Base-by-base conservation (phyloP, 2,329 filamentous ascomycete genomes). In the Aureobasidium zeae region DNA sequence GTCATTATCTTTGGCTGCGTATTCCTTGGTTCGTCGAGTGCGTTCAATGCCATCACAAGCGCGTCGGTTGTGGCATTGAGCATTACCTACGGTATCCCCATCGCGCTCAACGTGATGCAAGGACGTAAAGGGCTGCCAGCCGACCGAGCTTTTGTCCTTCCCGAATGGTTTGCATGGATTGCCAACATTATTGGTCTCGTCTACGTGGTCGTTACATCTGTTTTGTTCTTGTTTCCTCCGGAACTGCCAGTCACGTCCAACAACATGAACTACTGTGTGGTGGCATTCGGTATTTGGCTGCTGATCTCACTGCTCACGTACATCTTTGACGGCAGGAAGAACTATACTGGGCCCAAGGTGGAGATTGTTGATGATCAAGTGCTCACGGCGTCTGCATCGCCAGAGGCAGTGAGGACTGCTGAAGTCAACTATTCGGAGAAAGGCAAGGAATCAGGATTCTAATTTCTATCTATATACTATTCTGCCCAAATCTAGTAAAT, bases 151-250 rank as follows among this genome's bases (percentile, higher is more conserved):
- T 83, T 83, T 55, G 67, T 68, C 17, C 62, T 83, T 3, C 68
- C 74, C 0, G 66, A 61, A 17, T 57, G 61, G 21, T 45, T 80
- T 24, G 79, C 71, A 15, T 83, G 78, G 79, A 61, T 69, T 17
- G 67, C 72, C 17, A 83, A 83, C 48, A 17, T 64, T 7, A 37
- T 74, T 20, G 80, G 82, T 4, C 68, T 87, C 34, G 65, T 66
- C 0, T 87, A 81, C 62, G 74, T 80, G 1, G 63, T 76, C 10
- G 58, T 86, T n/a, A 86, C 82, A 0, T 86, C 81, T 0, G 76
- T 86, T 1, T 68, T 87, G 1, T 86, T 86, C 62, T 70, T 86
- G 15, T 85, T 86, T 61, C 83, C 83, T 3, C 82, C 83, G 0
- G 71, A 70, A 6, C 55, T 79, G 3, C 80, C 79, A 0, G 78